Evolutionary conservation across 306 rosid genomes (phyloP), one percentile per base, ranked within the genome.

Genomic region (Glycine soja): DNA sequence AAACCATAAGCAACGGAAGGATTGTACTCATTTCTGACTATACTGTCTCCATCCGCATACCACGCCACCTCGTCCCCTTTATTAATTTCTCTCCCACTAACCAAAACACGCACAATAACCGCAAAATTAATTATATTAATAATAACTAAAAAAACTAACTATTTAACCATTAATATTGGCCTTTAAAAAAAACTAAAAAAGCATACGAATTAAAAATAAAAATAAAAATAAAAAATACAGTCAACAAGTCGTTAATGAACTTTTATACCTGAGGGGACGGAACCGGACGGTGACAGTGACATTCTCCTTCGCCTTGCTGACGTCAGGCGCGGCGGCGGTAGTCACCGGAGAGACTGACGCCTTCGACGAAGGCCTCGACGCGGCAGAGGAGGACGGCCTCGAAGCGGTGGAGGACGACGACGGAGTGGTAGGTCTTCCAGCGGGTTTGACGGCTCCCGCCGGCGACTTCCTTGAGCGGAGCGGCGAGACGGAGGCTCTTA

Each of bases 41-140:
- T 65, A 42, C 68, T 75, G 67, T 93, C 93, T 10, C 98, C 98
- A 51, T 93, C 98, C 9, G 98, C 97, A 48, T 90, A 91, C 98
- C 98, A 93, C 2, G 98, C 94, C 70, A 93, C 84, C 82, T 90
- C 97, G 61, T 93, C 98, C 34, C 98, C 98, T 88, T 91, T 91
- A 53, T 84, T 88, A 53, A 93, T 52, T 89, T 93, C 98, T 72
- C 98, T 85, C 2, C 72, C 84, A 88, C 97, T 93, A 68, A 19
- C 72, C 54, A 12, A 2, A 53, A 42, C 67, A 10, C 14, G 2
- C 30, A 0, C 30, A 14, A 2, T n/a, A 47, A 36, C 7, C 8
- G 12, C 7, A 15, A 36, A 62, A 15, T 51, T 14, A 40, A 36
- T 2, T 36, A 36, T 2, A 36, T 36, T 0, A 52, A 72, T 32